Evolutionary conservation across 148 eudicot species (phyloP).

Genomic region (Agrostemma githago): DNA sequence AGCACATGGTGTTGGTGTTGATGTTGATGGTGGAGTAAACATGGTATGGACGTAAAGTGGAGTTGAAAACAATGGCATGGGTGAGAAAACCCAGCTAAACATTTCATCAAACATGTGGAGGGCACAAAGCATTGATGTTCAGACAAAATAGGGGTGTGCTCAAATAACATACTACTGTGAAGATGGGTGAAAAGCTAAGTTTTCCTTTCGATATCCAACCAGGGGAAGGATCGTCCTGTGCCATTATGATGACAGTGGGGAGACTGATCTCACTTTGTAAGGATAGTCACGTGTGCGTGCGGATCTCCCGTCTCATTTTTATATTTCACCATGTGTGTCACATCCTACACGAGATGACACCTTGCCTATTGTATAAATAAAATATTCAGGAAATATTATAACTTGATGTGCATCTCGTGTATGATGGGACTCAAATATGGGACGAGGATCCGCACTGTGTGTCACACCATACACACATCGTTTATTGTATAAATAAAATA

Average conservation of each 20-base stretch:
- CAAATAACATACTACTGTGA: not conserved
- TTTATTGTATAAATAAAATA: too few relatives aligned
- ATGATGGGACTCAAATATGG: too few relatives aligned
- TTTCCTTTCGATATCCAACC: not conserved
- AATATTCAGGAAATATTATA: too few relatives aligned
- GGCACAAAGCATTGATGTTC: not conserved
- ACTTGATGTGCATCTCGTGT: too few relatives aligned
- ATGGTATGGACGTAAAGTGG: not conserved
- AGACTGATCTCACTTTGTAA: too few relatives aligned
- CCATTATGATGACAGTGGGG: not conserved
- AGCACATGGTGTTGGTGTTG: not conserved
- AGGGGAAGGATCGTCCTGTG: not conserved
- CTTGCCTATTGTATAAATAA: too few relatives aligned
- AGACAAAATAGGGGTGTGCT: not conserved
- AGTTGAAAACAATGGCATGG: not conserved
- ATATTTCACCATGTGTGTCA: too few relatives aligned
- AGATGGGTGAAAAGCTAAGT: not conserved
- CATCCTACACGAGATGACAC: too few relatives aligned
- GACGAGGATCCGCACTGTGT: too few relatives aligned
- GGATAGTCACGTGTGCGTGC: too few relatives aligned
- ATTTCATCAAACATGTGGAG: constrained; percentile 14
- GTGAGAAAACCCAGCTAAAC: constrained; percentile 2
- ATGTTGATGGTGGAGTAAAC: not conserved
- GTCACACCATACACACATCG: too few relatives aligned
- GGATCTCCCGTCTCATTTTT: too few relatives aligned